phyloP scores from a whole-genome alignment of 805 yeast genomes.

The Ogataea degrootiae region DNA sequence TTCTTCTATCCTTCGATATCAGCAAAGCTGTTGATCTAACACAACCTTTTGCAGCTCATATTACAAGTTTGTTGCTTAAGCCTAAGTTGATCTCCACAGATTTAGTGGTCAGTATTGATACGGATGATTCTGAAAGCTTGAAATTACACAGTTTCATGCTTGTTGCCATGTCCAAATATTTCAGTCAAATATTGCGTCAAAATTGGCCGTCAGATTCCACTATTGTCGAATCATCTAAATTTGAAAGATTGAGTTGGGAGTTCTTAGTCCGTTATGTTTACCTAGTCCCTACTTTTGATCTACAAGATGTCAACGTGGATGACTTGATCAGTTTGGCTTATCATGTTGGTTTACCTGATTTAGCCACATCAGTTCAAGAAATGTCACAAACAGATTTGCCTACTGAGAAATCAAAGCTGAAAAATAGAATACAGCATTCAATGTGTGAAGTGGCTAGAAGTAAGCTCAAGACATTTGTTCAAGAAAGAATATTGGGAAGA shows the following conservation, averaged over 20 bases:
- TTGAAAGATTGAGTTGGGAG: conserved; percentile 29
- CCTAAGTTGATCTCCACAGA: conserved; percentile 31
- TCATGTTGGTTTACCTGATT: conserved; percentile 34
- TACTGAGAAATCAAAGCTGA: conserved; percentile 26
- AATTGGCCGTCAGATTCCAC: neutral
- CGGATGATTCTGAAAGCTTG: conserved; percentile 5
- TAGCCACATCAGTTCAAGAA: conserved; percentile 27
- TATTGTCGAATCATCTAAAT: conserved; percentile 3
- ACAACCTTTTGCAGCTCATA: conserved; percentile 71
- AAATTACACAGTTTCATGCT: conserved; percentile 40
- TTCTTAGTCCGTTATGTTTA: conserved; percentile 27
- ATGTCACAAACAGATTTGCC: conserved; percentile 16
- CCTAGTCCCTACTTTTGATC: conserved; percentile 26
- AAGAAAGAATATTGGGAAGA: conserved; percentile 20
- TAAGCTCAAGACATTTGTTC: conserved; percentile 31
- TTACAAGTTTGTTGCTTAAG: conserved; percentile 41
- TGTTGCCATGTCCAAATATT: conserved; percentile 19
- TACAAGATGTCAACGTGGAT: conserved; percentile 26
- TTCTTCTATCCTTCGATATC: conserved; percentile 57
- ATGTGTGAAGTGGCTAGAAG: conserved; percentile 34
- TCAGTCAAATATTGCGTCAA: neutral
- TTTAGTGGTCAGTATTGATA: conserved; percentile 25
- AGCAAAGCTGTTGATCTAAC: conserved; percentile 61
- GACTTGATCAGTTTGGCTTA: conserved; percentile 31
- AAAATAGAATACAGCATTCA: conserved; percentile 29